phyloP scores from a whole-genome alignment of 2,329 filamentous ascomycete genomes.

The Zelopaecilomyces penicillatus region DNA sequence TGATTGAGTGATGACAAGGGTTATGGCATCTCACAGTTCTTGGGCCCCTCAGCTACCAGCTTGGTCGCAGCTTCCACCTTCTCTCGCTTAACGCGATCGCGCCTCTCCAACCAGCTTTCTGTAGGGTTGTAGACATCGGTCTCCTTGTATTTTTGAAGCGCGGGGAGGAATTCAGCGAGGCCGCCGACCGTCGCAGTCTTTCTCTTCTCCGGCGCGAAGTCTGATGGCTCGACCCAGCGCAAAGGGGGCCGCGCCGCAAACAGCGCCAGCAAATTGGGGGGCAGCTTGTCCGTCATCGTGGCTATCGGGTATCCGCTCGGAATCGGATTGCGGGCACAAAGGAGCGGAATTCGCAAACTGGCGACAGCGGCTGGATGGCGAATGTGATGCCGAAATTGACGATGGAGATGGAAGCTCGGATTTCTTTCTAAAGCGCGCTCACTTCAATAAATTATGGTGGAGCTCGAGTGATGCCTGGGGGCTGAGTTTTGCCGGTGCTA shows the following conservation, averaged over 20 bases:
- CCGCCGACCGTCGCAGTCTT: slow-evolving; percentile 65
- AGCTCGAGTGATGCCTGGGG: slow-evolving; percentile 8
- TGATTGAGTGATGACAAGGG: too few species aligned
- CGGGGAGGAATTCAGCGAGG: slow-evolving; percentile 65
- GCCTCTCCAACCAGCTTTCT: slow-evolving; percentile 85
- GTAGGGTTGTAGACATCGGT: slow-evolving; percentile 70
- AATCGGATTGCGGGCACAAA: not conserved
- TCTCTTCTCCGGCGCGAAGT: slow-evolving; percentile 75
- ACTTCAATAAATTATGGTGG: slow-evolving; percentile 12
- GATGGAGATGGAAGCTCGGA: not conserved
- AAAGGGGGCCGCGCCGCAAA: slow-evolving; percentile 91
- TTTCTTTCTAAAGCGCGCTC: slow-evolving; percentile 5
- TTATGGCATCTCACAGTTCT: slow-evolving; percentile 44
- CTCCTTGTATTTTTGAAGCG: slow-evolving; percentile 68
- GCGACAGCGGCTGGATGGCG: too few species aligned
- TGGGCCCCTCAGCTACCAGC: slow-evolving; percentile 53
- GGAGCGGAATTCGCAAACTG: not conserved
- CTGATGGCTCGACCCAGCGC: slow-evolving; percentile 76
- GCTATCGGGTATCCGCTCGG: slow-evolving; percentile 1
- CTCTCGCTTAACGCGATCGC: slow-evolving; percentile 76
- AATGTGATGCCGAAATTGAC: too few species aligned
- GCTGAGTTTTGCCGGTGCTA: slow-evolving; percentile 14
- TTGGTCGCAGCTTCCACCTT: slow-evolving; percentile 62
- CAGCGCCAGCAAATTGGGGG: slow-evolving; percentile 82
- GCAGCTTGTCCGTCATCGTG: slow-evolving; percentile 90